Base-by-base conservation (phyloP, 805 yeast species). In the Metschnikowia picachoensis region DNA sequence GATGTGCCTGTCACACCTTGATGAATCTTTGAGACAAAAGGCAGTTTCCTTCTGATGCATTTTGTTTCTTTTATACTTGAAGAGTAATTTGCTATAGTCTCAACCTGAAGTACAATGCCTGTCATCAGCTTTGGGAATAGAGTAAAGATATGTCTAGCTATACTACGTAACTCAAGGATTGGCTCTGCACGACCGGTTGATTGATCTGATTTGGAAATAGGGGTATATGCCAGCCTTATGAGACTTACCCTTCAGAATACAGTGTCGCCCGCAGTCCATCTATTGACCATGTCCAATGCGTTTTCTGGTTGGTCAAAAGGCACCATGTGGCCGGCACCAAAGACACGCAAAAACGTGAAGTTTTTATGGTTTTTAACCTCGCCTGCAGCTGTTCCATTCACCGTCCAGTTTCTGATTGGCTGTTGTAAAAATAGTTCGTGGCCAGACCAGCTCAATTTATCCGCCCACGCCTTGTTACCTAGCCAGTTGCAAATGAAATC, bases 241-340 rank as follows among this genome's bases (percentile, higher is more conserved):
- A 1, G 3, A 16, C 25, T 7, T 20, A 7, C 25, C 7, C 25
- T 28, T 38, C 39, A 48, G 28, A 45, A 52, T 3, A 45, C 50
- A 30, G 32, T 78, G 61, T 86, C 85, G 27, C 94, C 95, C 34
- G 67, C 54, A 40, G 88, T 68, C 97, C 97, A 91, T 63, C 85
- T 77, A 72, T 88, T 86, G 52, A 91, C 78, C 90, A 91, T 83
- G 46, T 80, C 88, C 52, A 86, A 73, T 2, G 96, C 71, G 58
- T 76, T 74, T 57, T 78, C 82, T n/a, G 96, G 95, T 71, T 86
- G 92, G 68, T 91, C 91, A 60, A 70, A 84, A 15, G 97, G 97
- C 52, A 89, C 96, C 97, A 91, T 89, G 68, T 91, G 97, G 27
- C 97, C 97, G 43, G 95, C 97, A 50, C 81, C 92, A 59, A 74